Percentiles rank a stretch among this genome's conserved stretches.
These are phyloP conservation scores for Staphylotrichum tortipilum DNA, from an alignment of 495 filamentous ascomycete species.

Conservation along the genomic window DNA sequence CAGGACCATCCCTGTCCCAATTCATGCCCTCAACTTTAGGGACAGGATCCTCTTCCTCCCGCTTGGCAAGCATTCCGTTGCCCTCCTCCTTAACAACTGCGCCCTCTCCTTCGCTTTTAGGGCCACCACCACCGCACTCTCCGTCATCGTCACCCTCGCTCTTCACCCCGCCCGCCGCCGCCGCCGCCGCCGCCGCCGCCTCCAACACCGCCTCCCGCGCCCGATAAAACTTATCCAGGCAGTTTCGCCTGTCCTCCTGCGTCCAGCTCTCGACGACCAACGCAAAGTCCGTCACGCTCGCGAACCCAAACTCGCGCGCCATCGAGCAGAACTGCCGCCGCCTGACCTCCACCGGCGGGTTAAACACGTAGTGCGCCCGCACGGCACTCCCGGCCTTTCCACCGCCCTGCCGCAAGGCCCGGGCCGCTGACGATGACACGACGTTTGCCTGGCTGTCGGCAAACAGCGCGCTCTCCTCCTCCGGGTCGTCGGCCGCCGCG, in stretches of 20 bases:
- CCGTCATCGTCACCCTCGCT: not conserved
- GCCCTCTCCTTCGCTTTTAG: too few species aligned
- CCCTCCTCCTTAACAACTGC: too few species aligned
- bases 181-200: not conserved
- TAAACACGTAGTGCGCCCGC: conserved; percentile 54
- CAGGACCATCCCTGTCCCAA: too few species aligned
- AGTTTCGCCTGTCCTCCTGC: conserved; percentile 70
- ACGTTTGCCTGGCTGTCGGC: conserved; percentile 22
- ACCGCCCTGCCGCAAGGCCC: not conserved
- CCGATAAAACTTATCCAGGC: conserved; percentile 74
- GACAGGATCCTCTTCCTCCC: too few species aligned
- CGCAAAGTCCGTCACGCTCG: conserved; percentile 75
- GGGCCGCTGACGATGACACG: not conserved
- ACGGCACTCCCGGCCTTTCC: conserved; percentile 2
- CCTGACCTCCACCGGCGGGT: conserved; percentile 66
- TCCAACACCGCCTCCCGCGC: conserved; percentile 24
- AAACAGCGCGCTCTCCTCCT: conserved; percentile 24
- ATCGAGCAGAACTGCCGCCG: conserved; percentile 85
- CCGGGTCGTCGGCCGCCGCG: conserved; percentile 22
- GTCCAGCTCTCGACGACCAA: conserved; percentile 91
- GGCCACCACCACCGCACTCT: not conserved
- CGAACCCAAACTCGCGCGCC: conserved; percentile 71
- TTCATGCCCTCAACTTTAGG: too few species aligned
- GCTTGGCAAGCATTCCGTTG: too few species aligned
- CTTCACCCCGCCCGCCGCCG: not conserved